Evolutionary conservation across 345 rosid genomes (phyloP), one percentile per base, ranked within the genome.

Genomic region (Iberis pinnata): DNA sequence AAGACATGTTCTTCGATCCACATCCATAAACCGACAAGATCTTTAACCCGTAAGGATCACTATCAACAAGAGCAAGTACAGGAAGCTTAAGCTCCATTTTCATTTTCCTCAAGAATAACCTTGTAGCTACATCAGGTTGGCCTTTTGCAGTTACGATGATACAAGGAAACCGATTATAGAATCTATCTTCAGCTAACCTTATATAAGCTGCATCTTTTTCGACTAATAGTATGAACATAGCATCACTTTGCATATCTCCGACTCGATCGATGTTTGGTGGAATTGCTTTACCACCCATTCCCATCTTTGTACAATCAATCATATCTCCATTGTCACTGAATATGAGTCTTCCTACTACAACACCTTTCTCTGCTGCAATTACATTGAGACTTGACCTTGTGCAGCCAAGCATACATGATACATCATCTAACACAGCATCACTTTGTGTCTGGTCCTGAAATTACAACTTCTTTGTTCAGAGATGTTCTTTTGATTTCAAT

Each of bases 211-310:
- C 96, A 67, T 92, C 98, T 54, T 92, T 92, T 63, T 88, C 96
- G 14, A 92, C 96, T 55, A 92, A 67, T 11, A 88, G 73, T 42
- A 92, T 83, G 43, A 92, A 92, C 69, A 73, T 40, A 0, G 98
- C 98, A 66, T 92, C 98, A 13, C 93, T 84, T 65, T 76, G 76
- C 98, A 92, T 88, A 59, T 88, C 95, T 4, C 96, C 98, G 7
- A 92, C 98, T 26, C 98, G 57, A 16, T 92, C 96, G 0, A 92
- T 92, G 42, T 92, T 92, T 0, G 96, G 98, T 1, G 98, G 98
- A 12, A 92, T 92, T 0, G 96, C 98, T 70, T 92, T 92, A 47
- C 96, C 96, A n/a, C 93, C 98, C 84, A 92, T 88, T 8, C 98
- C 93, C 98, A 88, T 88, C 62, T 88, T 88, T 1, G 98, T 92